phyloP scores from a whole-genome alignment of 306 rosid genomes.

The Fragaria iinumae region DNA sequence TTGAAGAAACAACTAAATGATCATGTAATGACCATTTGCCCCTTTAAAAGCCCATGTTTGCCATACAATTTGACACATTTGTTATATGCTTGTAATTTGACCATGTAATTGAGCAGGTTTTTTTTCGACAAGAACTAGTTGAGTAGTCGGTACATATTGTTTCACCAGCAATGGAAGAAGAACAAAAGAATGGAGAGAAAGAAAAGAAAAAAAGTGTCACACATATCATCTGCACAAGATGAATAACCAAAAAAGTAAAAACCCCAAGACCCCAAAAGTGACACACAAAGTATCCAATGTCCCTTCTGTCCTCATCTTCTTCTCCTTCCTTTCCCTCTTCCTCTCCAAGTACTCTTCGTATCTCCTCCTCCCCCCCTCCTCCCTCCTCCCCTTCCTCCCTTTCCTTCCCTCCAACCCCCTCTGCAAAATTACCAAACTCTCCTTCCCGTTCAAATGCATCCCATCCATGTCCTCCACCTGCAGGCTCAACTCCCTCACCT shows the following conservation, averaged over 20 bases:
- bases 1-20: too few relatives aligned
- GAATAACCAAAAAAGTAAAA: slow-evolving; percentile 26
- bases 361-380: slow-evolving; percentile 28
- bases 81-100: too few relatives aligned
- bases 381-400: slow-evolving; percentile 23
- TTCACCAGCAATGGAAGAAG: background rate
- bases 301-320: slow-evolving; percentile 50
- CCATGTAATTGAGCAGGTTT: background rate
- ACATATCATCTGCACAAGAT: slow-evolving; percentile 28
- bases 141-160: background rate
- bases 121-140: background rate
- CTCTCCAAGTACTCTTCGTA: slow-evolving; percentile 40
- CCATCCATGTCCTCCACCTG: slow-evolving; percentile 80
- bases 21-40: too few relatives aligned
- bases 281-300: slow-evolving; percentile 58
- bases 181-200: background rate
- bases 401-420: slow-evolving; percentile 49
- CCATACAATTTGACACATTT: too few relatives aligned
- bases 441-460: slow-evolving; percentile 53
- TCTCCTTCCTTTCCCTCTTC: slow-evolving; percentile 49
- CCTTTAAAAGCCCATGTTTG: too few relatives aligned
- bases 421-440: slow-evolving; percentile 59
- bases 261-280: slow-evolving; percentile 33
- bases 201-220: background rate
- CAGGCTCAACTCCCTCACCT: slow-evolving; percentile 62